These are phyloP conservation scores for Lathyrus oleraceus DNA, from an alignment of 306 rosid species.

Conservation along the genomic window DNA sequence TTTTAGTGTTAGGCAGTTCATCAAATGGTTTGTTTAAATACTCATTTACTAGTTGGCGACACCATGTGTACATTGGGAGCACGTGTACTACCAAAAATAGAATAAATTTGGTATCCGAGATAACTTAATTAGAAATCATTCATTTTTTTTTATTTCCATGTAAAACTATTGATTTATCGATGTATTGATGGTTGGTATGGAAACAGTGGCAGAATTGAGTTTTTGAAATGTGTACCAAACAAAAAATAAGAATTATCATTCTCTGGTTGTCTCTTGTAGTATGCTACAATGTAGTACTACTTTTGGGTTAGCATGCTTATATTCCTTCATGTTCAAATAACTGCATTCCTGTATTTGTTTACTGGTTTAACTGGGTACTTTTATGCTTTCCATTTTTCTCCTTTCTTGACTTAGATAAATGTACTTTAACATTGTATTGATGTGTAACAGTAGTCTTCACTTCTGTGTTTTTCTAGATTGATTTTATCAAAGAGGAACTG, in stretches of 20 bases:
- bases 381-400: conserved; percentile 23
- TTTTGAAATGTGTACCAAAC: conserved; percentile 2
- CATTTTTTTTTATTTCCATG: conserved; percentile 22
- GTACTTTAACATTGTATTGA: conserved; percentile 15
- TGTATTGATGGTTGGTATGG: conserved; percentile 15
- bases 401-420: conserved; percentile 25
- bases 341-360: conserved; percentile 5
- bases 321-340: conserved; percentile 17
- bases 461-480: conserved; percentile 54
- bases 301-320: conserved; percentile 27
- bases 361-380: conserved; percentile 7
- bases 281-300: conserved; percentile 4
- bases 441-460: conserved; percentile 26
- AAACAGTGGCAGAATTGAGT: conserved; percentile 12
- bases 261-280: conserved; percentile 12
- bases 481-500: conserved; percentile 74
- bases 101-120: conserved; percentile 9
- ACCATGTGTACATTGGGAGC: conserved; percentile 4
- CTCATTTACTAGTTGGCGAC: conserved; percentile 20
- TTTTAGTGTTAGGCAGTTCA: not conserved
- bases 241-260: conserved; percentile 22
- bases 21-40: conserved; percentile 20
- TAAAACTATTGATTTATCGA: conserved; percentile 22
- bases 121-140: not conserved
- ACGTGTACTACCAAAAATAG: not conserved